Evolutionary conservation across 2,329 filamentous ascomycete species (phyloP).

Genomic region (Penicillium vulpinum): DNA sequence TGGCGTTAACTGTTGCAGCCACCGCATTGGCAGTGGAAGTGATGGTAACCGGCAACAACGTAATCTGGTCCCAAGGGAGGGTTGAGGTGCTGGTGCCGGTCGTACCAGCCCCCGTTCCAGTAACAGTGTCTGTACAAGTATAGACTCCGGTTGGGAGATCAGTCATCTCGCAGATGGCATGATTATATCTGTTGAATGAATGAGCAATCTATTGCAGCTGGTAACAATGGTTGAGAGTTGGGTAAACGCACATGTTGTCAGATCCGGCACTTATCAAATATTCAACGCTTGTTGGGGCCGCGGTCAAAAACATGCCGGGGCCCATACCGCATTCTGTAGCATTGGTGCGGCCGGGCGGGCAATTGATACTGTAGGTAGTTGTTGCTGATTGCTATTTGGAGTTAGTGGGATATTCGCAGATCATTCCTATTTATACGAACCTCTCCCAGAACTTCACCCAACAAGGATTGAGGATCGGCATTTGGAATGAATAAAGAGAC

Average conservation of each 20-base stretch:
- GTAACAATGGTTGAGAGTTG: neutral
- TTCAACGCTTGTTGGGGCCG: slow-evolving; percentile 14
- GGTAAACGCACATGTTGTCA: slow-evolving; percentile 10
- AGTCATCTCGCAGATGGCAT: slow-evolving; percentile 18
- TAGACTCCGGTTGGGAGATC: slow-evolving; percentile 20
- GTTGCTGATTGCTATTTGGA: slow-evolving; percentile 22
- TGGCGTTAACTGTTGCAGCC: neutral
- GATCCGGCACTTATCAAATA: slow-evolving; percentile 10
- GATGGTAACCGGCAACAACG: slow-evolving; percentile 23
- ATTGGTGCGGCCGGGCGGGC: slow-evolving; percentile 24
- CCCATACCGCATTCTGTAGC: slow-evolving; percentile 29
- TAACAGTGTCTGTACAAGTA: slow-evolving; percentile 19
- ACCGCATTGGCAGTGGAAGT: slow-evolving; percentile 17
- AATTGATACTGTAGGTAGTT: slow-evolving; percentile 30
- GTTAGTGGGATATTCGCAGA: neutral
- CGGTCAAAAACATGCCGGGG: slow-evolving; percentile 25
- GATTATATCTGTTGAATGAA: slow-evolving; percentile 10
- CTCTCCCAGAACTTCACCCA: slow-evolving; percentile 28
- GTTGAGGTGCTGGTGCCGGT: slow-evolving; percentile 14
- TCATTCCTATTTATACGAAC: slow-evolving; percentile 10
- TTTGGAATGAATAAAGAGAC: slow-evolving; percentile 29
- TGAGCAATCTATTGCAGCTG: neutral
- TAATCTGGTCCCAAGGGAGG: slow-evolving; percentile 8
- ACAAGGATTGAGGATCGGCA: slow-evolving; percentile 24
- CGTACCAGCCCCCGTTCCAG: slow-evolving; percentile 16